phyloP scores from a whole-genome alignment of 768 basidiomycete genomes.

The Amanita jacksonii region DNA sequence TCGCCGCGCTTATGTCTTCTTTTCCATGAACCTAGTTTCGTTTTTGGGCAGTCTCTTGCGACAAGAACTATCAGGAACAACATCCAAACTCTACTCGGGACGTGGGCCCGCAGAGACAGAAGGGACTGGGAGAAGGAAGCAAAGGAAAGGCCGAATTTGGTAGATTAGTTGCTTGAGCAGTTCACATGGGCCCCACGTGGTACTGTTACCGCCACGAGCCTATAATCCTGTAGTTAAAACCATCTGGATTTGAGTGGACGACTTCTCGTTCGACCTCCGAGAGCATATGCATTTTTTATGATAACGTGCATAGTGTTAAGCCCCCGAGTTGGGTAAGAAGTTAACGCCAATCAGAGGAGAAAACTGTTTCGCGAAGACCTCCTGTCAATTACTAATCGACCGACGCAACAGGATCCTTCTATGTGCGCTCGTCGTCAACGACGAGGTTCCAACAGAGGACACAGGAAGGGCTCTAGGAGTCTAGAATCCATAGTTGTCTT shows the following conservation, averaged over 20 bases:
- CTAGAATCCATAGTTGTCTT: neutral
- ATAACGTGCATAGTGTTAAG: neutral
- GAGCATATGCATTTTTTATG: neutral
- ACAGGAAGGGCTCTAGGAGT: no score
- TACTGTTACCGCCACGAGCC: no score
- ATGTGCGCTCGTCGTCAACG: neutral
- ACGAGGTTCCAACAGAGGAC: no score
- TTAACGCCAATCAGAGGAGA: slow-evolving; percentile 4
- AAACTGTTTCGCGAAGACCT: slow-evolving; percentile 4
- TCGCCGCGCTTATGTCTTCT: slow-evolving; percentile 6
- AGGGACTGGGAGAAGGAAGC: slow-evolving; percentile 8
- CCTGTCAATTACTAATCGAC: slow-evolving; percentile 4
- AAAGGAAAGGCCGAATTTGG: neutral
- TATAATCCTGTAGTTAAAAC: no score
- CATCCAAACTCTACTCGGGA: slow-evolving; percentile 1
- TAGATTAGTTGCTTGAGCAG: neutral
- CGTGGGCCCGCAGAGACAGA: slow-evolving; percentile 4
- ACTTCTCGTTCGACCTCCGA: neutral
- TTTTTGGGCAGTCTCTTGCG: slow-evolving; percentile 4
- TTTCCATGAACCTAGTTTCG: slow-evolving; percentile 3
- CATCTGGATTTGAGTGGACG: neutral
- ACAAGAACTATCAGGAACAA: slow-evolving; percentile 1
- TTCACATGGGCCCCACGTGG: slow-evolving; percentile 2
- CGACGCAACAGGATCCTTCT: slow-evolving; percentile 2
- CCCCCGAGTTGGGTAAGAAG: neutral